These are phyloP conservation scores for Pseudozyma flocculosa DNA, from an alignment of 1,284 basidiomycete species.

Conservation along the genomic window DNA sequence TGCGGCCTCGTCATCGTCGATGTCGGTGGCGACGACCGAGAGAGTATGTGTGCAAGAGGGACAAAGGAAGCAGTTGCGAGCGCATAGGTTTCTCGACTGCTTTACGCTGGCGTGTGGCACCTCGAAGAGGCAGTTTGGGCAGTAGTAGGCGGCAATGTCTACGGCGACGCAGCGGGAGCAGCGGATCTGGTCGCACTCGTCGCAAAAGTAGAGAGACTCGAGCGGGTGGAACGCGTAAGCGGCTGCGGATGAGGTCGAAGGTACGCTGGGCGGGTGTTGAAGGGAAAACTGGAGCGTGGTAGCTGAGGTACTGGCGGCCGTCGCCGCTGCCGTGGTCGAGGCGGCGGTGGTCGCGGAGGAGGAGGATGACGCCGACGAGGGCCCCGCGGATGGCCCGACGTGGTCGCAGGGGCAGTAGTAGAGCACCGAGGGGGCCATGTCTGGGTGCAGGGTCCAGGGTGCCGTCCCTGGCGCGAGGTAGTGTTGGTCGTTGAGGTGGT, in stretches of 20 bases:
- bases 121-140: conserved; percentile 98
- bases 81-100: conserved; percentile 95
- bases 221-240: conserved; percentile 66
- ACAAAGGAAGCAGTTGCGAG: conserved; percentile 94
- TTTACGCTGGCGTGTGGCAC: conserved; percentile 94
- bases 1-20: conserved; percentile 59
- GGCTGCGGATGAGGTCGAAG: conserved; percentile 26
- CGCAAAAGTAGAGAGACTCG: conserved; percentile 88
- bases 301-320: neutral
- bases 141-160: conserved; percentile 95
- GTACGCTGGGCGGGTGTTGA: conserved; percentile 21
- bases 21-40: conserved; percentile 81
- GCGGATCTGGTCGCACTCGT: conserved; percentile 92
- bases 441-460: no score
- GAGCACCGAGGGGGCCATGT: conserved; percentile 22
- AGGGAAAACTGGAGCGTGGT: conserved; percentile 3
- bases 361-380: neutral
- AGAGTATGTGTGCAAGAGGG: conserved; percentile 87
- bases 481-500: conserved; percentile 13
- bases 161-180: conserved; percentile 87
- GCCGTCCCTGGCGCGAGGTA: no score
- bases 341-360: neutral
- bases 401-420: conserved; percentile 32
- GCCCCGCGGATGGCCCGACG: neutral
- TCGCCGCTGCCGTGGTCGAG: conserved; percentile 5